Evolutionary conservation across 1,139 yeast genomes (phyloP).

Genomic region (Scheffersomyces illinoinensis): DNA sequence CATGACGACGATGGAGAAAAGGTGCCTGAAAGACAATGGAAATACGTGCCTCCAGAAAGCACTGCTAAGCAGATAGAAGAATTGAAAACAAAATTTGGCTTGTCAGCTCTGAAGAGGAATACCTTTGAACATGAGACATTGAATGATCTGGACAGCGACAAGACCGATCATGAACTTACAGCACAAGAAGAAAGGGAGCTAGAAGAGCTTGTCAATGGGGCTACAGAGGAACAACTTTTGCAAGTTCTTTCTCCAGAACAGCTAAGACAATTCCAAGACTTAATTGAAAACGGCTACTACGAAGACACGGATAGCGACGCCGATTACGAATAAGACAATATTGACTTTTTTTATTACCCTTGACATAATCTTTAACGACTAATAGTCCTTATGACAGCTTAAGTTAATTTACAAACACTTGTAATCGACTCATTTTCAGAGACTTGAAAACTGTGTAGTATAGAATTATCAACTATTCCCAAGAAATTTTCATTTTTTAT

Average conservation of each 20-base stretch:
- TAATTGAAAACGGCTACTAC: not conserved
- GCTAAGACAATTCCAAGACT: constrained; percentile 4
- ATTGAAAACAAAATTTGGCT: not conserved
- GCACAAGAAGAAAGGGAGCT: constrained; percentile 8
- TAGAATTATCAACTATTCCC: too few relatives aligned
- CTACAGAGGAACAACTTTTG: constrained; percentile 5
- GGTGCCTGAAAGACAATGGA: not conserved
- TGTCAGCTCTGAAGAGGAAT: not conserved
- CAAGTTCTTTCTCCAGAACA: constrained; percentile 6
- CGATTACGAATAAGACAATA: not conserved
- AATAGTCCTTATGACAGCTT: not conserved
- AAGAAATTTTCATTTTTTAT: too few relatives aligned
- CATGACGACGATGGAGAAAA: not conserved
- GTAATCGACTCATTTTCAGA: too few relatives aligned
- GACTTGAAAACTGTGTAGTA: not conserved
- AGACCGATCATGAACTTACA: constrained; percentile 6
- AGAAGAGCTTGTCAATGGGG: constrained; percentile 1
- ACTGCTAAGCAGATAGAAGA: not conserved
- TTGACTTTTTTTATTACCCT: not conserved
- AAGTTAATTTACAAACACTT: not conserved
- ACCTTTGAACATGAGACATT: not conserved
- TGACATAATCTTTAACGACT: not conserved
- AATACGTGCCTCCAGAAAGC: not conserved
- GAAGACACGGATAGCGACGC: not conserved
- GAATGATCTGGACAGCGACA: constrained; percentile 3